Evolutionary conservation across 495 filamentous ascomycete species (phyloP).

Genomic region (Pyrenula aspistea): DNA sequence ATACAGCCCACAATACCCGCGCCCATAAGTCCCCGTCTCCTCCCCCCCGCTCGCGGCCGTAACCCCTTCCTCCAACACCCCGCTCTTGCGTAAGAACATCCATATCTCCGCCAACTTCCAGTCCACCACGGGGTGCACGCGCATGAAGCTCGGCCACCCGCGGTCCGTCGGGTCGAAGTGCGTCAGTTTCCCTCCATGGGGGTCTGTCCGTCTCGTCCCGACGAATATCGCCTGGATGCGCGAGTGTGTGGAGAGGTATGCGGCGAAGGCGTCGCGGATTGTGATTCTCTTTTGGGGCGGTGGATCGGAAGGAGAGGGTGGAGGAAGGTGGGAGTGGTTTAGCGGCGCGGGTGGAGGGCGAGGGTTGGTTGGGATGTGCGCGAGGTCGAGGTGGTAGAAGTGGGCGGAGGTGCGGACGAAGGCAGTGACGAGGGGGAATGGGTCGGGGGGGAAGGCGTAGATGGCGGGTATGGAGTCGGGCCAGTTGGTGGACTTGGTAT

Average conservation of each 20-base stretch:
- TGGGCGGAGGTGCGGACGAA: slow-evolving; percentile 57
- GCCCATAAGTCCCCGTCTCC: slow-evolving; percentile 70
- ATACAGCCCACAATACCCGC: slow-evolving; percentile 79
- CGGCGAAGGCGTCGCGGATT: slow-evolving; percentile 67
- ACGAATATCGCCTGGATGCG: slow-evolving; percentile 77
- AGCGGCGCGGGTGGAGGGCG: slow-evolving; percentile 63
- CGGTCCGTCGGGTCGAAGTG: slow-evolving; percentile 79
- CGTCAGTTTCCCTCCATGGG: slow-evolving; percentile 65
- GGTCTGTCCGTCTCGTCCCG: slow-evolving; percentile 84
- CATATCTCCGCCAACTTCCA: slow-evolving; percentile 97
- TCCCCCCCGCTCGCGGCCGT: slow-evolving; percentile 13
- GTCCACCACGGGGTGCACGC: slow-evolving; percentile 89
- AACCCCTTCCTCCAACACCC: not conserved
- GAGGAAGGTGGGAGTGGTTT: slow-evolving; percentile 64
- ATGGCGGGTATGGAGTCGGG: slow-evolving; percentile 55
- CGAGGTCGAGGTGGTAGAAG: slow-evolving; percentile 65
- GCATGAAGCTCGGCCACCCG: slow-evolving; percentile 88
- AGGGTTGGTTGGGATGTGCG: slow-evolving; percentile 51
- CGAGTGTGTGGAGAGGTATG: slow-evolving; percentile 53
- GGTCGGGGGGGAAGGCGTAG: slow-evolving; percentile 70
- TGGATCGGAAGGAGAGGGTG: slow-evolving; percentile 56
- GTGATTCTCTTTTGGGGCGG: slow-evolving; percentile 32
- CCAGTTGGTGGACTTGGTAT: slow-evolving; percentile 8
- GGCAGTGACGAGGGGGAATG: slow-evolving; percentile 73
- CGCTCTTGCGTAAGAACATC: slow-evolving; percentile 15